phyloP scores from a whole-genome alignment of 176 grass and related monocot genomes.

The Chloris gayana region DNA sequence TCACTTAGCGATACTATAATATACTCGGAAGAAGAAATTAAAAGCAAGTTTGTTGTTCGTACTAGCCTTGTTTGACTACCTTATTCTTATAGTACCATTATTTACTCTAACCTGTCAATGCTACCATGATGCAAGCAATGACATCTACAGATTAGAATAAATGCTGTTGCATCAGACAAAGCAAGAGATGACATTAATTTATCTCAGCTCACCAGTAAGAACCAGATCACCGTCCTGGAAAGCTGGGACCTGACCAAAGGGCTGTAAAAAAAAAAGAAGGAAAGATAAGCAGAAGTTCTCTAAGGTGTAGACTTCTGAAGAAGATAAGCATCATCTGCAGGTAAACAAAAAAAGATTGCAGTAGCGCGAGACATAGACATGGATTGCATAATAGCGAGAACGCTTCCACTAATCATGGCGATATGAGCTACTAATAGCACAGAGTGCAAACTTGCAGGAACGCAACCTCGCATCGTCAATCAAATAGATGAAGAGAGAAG shows the following conservation, averaged over 20 bases:
- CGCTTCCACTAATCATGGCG: not conserved
- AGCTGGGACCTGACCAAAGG: conserved; percentile 54
- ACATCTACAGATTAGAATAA: not conserved
- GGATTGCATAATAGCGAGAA: not conserved
- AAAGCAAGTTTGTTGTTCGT: not conserved
- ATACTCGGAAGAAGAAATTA: too few relatives aligned
- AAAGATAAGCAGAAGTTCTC: not conserved
- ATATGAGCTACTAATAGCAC: not conserved
- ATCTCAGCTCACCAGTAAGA: conserved; percentile 48
- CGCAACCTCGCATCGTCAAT: not conserved
- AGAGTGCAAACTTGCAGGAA: not conserved
- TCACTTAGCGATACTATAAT: too few relatives aligned
- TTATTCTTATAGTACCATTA: not conserved
- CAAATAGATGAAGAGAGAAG: not conserved
- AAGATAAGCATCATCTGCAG: not conserved
- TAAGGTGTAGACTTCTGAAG: not conserved
- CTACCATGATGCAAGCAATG: not conserved
- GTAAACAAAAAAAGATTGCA: not conserved
- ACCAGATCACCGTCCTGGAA: conserved; percentile 51
- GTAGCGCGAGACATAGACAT: not conserved
- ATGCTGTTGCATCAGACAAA: not conserved
- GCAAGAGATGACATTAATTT: not conserved
- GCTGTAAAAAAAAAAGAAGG: conserved; percentile 19
- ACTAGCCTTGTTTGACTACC: conserved; percentile 5
- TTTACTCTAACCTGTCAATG: not conserved